Evolutionary conservation across 805 yeast species (phyloP).

Genomic region (Priceomyces fermenticarens): DNA sequence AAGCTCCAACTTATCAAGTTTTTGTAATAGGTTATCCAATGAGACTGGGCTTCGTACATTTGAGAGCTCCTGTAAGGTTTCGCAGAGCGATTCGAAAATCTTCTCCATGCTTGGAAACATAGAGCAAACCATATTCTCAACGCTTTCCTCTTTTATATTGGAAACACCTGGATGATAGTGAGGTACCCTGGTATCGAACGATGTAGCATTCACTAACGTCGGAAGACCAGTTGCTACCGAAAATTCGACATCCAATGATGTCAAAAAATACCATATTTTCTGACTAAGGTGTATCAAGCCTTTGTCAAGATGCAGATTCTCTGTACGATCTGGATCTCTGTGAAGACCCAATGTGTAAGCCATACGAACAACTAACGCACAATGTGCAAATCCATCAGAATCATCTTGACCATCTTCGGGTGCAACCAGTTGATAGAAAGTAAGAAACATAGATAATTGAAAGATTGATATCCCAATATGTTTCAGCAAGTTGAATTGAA

Average conservation of each 20-base stretch:
- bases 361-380: constrained; percentile 61
- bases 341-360: constrained; percentile 65
- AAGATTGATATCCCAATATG: constrained; percentile 49
- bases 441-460: constrained; percentile 52
- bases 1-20: constrained; percentile 11
- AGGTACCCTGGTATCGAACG: constrained; percentile 20
- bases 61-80: constrained; percentile 12
- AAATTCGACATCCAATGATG: constrained; percentile 17
- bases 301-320: constrained; percentile 14
- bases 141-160: constrained; percentile 23
- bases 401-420: constrained; percentile 64
- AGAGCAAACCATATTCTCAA: constrained; percentile 26
- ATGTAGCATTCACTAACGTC: constrained; percentile 16
- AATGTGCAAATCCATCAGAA: constrained; percentile 49
- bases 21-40: constrained; percentile 13
- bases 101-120: constrained; percentile 10
- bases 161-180: constrained; percentile 24
- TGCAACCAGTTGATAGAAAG: constrained; percentile 45
- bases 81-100: constrained; percentile 9
- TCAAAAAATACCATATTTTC: constrained; percentile 25
- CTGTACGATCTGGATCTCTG: constrained; percentile 59
- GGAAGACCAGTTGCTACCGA: constrained; percentile 23
- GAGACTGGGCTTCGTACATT: constrained; percentile 14
- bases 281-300: constrained; percentile 17
- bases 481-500: constrained; percentile 30